Evolutionary conservation across 2,329 filamentous ascomycete species (phyloP).

Genomic region (Talaromyces sp.): DNA sequence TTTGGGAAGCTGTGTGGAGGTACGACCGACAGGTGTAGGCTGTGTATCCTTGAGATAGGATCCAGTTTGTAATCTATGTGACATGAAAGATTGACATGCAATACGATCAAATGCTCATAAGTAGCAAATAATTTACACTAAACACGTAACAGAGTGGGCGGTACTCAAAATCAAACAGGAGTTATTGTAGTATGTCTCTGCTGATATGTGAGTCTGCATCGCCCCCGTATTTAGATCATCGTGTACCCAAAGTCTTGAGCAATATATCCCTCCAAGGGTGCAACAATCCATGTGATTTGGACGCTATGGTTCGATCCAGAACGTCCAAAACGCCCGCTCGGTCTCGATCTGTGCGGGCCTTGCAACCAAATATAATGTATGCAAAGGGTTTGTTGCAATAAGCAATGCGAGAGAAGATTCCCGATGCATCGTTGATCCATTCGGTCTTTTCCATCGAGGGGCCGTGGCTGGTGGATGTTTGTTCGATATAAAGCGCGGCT

Average conservation of each 20-base stretch:
- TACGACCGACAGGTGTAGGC: not conserved
- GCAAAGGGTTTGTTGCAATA: conserved; percentile 14
- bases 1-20: not conserved
- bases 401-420: not conserved
- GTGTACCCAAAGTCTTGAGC: conserved; percentile 14
- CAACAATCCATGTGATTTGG: not conserved
- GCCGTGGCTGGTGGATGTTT: not conserved
- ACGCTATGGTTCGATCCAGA: not conserved
- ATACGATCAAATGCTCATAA: not conserved
- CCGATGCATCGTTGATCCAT: conserved; percentile 5
- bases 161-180: conserved; percentile 4
- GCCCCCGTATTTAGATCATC: not conserved
- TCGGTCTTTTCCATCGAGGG: not conserved
- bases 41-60: not conserved
- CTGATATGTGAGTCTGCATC: not conserved
- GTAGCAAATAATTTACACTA: not conserved
- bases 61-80: not conserved
- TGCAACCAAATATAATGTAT: conserved; percentile 9
- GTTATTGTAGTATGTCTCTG: not conserved
- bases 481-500: not conserved
- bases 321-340: conserved; percentile 2
- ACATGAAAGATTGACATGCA: not conserved
- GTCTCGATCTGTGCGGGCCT: not conserved
- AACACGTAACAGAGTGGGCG: not conserved
- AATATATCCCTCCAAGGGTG: not conserved